Base-by-base conservation (phyloP, 768 basidiomycete genomes). In the Nevesoporus exiguus region DNA sequence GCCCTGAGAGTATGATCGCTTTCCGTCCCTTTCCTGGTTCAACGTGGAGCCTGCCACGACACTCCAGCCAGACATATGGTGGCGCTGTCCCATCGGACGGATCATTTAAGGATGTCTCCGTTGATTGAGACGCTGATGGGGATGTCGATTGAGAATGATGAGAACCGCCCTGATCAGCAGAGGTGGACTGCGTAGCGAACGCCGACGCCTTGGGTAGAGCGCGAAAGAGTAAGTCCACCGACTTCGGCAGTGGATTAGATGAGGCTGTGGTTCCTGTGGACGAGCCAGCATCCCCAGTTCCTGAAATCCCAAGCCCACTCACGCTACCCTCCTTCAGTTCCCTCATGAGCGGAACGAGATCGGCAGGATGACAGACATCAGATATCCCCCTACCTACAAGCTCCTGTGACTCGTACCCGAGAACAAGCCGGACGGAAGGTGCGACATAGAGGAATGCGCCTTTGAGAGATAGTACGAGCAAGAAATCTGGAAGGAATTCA, bases 21-120 rank as follows among this genome's bases (percentile, higher is more conserved):
- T 98, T 97, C 34, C 93, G 77, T 1, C 93, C 93, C 66, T 98
- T 98, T 1, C 93, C 93, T 0, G 93, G 87, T 73, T 99, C 96
- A 52, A 90, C 81, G 63, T 95, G 88, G 37, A 98, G 77, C 29
- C 91, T 77, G 1, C 96, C 96, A n/a, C 86, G 77, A 47, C 85
- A 88, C 67, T 97, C 93, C 15, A 98, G 76, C 96, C 96, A 99
- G 19, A 93, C 80, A 71, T 88, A 94, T 2, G 61, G 62, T 2
- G 76, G 76, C 39, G 41, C 0, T 30, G 51, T 39, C 19, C 36
- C 42, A 10, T 51, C 44, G 58, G 52, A 43, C 3, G 39, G 2
- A 46, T 49, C 41, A 17, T 33, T 41, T 25, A 49, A 51, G 29
- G 21, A 45, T n/a, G n/a, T n/a, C n/a, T n/a, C n/a, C n/a, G n/a